Evolutionary conservation across 352 stramenopile species (phyloP).

Genomic region (Phytophthora agathidicida): DNA sequence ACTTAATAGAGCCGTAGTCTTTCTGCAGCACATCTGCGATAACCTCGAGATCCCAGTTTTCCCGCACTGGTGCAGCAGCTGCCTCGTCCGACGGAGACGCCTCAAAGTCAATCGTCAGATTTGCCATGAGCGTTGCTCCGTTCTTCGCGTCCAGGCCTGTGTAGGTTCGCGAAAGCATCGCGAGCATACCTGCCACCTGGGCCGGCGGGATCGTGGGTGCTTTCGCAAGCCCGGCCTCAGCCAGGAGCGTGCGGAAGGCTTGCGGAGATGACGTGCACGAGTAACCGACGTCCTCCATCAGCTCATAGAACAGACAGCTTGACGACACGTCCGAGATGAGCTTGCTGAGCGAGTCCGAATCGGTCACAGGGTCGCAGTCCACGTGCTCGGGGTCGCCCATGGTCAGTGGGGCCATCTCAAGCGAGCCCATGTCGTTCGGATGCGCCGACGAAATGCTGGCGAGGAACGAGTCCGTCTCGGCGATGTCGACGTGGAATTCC

Average conservation of each 20-base stretch:
- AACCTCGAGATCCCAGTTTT: slow-evolving; percentile 87
- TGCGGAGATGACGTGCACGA: slow-evolving; percentile 77
- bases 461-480: slow-evolving; percentile 86
- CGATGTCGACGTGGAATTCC: slow-evolving; percentile 71
- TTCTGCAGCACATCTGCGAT: slow-evolving; percentile 87
- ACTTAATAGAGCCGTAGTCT: slow-evolving; percentile 87
- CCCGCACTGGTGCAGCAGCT: slow-evolving; percentile 28
- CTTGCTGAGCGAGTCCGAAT: slow-evolving; percentile 69
- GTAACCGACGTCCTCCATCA: slow-evolving; percentile 93
- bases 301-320: slow-evolving; percentile 88
- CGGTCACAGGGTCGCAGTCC: slow-evolving; percentile 71
- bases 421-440: slow-evolving; percentile 84
- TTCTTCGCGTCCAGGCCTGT: slow-evolving; percentile 67
- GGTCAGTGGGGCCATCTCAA: slow-evolving; percentile 87
- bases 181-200: slow-evolving; percentile 89
- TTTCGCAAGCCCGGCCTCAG: slow-evolving; percentile 82
- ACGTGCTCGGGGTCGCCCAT: slow-evolving; percentile 88
- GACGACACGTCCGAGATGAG: slow-evolving; percentile 81
- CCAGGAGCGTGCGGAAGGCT: slow-evolving; percentile 83
- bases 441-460: slow-evolving; percentile 87
- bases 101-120: slow-evolving; percentile 82
- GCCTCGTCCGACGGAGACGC: slow-evolving; percentile 36
- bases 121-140: slow-evolving; percentile 80
- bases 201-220: slow-evolving; percentile 82
- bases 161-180: slow-evolving; percentile 88